These are phyloP conservation scores for Mucuna pruriens DNA, from an alignment of 306 rosid species.

Conservation along the genomic window DNA sequence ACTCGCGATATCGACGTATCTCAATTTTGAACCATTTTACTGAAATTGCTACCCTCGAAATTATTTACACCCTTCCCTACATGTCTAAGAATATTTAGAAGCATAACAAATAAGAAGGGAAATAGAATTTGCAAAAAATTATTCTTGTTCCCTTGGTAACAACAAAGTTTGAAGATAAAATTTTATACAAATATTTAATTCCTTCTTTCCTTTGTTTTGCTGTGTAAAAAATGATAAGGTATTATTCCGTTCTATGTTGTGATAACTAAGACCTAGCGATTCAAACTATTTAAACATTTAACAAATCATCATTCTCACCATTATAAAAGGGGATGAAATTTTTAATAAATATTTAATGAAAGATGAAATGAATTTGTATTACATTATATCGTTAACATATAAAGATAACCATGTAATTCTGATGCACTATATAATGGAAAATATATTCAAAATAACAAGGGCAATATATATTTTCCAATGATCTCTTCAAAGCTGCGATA, in stretches of 20 bases:
- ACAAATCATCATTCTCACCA: neutral
- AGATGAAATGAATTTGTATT: neutral
- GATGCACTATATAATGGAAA: neutral
- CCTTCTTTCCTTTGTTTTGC: neutral
- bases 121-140: neutral
- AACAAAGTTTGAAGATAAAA: too few relatives aligned
- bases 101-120: neutral
- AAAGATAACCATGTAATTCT: neutral
- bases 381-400: neutral
- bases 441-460: neutral
- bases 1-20: neutral
- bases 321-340: neutral
- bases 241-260: neutral
- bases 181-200: too few relatives aligned
- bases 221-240: neutral
- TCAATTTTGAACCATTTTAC: neutral
- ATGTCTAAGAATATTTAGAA: neutral
- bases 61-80: neutral
- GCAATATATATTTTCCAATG: neutral
- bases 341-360: neutral
- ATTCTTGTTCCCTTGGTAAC: too few relatives aligned
- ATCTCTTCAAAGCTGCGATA: constrained; percentile 1
- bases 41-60: neutral
- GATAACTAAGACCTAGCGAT: too few relatives aligned
- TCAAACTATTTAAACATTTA: neutral